Base-by-base conservation (phyloP, 179 eudicot genomes). In the Dionaea muscipula region DNA sequence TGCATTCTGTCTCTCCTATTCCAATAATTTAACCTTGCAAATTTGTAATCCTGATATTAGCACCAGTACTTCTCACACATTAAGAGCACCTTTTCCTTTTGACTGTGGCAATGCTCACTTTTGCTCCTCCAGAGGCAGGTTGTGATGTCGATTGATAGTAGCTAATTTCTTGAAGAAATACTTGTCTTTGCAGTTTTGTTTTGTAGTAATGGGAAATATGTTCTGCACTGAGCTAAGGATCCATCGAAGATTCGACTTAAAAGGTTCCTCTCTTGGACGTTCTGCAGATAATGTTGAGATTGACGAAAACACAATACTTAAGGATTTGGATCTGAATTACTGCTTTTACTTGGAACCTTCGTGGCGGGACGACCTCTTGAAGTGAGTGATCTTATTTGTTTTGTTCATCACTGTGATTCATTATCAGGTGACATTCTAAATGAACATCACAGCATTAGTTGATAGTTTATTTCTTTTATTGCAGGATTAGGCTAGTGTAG, bases 131-230 rank as follows among this genome's bases (percentile, higher is more conserved):
- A n/a, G n/a, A n/a, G n/a, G n/a, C n/a, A n/a, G n/a, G n/a, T n/a
- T n/a, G n/a, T n/a, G n/a, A n/a, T n/a, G n/a, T n/a, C n/a, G n/a
- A n/a, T 11, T 37, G 56, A 51, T 21, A 28, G 26, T 50, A 58
- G 48, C 38, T 45, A n/a, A 25, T 47, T 62, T 57, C 62, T 70
- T 47, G 48, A 40, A 31, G 55, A 21, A 23, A 22, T 64, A 50
- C 44, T 58, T 49, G 31, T 44, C 49, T 53, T 66, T 78, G 77
- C 87, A 90, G 97, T 90, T 90, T 65, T 86, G 95, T 28, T 90
- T 90, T 69, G 97, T 86, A 60, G 95, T 91, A 45, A 91, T 91
- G 98, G 98, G 98, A 62, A 91, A 91, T 68, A 87, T 91, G 95
- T 91, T 91, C 73, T 91, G 95, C 78, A 91, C 98, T 35, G 95